These are phyloP conservation scores for Solidago caesia DNA, from an alignment of 129 eudicot species.

Conservation along the genomic window DNA sequence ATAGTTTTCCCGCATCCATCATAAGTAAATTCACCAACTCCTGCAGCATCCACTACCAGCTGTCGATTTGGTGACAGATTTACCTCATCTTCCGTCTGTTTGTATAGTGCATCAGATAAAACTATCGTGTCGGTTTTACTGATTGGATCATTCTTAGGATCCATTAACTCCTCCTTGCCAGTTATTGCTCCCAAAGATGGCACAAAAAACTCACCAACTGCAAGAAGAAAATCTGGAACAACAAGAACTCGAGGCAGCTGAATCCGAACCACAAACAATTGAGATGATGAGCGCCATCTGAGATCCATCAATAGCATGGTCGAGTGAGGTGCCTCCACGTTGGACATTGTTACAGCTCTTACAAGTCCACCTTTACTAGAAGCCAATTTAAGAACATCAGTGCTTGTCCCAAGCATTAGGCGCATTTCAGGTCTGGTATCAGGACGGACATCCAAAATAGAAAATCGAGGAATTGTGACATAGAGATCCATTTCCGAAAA, in stretches of 20 bases:
- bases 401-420: conserved; percentile 89
- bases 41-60: conserved; percentile 75
- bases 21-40: conserved; percentile 77
- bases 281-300: conserved; percentile 78
- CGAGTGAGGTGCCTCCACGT: conserved; percentile 57
- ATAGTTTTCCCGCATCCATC: conserved; percentile 91
- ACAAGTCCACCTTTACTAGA: conserved; percentile 36
- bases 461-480: conserved; percentile 76
- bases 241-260: conserved; percentile 96
- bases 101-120: conserved; percentile 53
- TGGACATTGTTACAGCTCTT: conserved; percentile 38
- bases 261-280: conserved; percentile 70
- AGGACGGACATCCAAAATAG: conserved; percentile 77
- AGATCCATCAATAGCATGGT: conserved; percentile 91
- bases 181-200: conserved; percentile 87
- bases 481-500: conserved; percentile 89
- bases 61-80: conserved; percentile 66
- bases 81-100: conserved; percentile 74
- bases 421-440: conserved; percentile 92
- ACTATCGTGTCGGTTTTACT: conserved; percentile 50
- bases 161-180: conserved; percentile 93
- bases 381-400: conserved; percentile 61
- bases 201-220: conserved; percentile 86
- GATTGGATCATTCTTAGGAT: conserved; percentile 90
- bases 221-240: conserved; percentile 95